phyloP scores from a whole-genome alignment of 371 early-diverging fungal species.

The Amoeboaphelidium protococcarum region DNA sequence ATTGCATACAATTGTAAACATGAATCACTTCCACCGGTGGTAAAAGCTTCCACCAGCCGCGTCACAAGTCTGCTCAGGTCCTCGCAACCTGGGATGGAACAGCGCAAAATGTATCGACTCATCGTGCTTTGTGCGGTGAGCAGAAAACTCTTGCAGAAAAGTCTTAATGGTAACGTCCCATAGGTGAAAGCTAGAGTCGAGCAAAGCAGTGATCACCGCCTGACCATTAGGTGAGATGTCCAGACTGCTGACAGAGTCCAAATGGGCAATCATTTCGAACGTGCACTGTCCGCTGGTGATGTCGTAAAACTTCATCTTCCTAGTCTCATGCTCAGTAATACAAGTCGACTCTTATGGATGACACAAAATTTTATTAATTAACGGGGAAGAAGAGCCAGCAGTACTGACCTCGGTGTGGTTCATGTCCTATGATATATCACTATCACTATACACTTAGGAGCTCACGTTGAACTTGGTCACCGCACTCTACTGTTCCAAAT shows the following conservation, averaged over 20 bases:
- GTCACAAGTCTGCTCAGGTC: too few relatives aligned
- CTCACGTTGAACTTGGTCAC: conserved; percentile 31
- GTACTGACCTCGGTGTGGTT: too few relatives aligned
- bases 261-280: conserved; percentile 28
- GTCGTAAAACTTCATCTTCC: conserved; percentile 46
- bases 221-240: conserved; percentile 37
- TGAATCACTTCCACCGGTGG: background rate
- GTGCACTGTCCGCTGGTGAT: conserved; percentile 24
- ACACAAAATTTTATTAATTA: conserved; percentile 37
- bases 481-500: conserved; percentile 41
- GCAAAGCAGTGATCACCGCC: conserved; percentile 40
- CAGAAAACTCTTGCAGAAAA: conserved; percentile 46
- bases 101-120: conserved; percentile 42
- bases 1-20: background rate
- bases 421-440: conserved; percentile 33
- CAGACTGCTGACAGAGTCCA: conserved; percentile 25
- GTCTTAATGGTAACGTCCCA: conserved; percentile 40
- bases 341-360: conserved; percentile 46
- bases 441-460: conserved; percentile 29
- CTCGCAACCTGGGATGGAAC: too few relatives aligned
- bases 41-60: background rate
- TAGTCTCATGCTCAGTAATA: conserved; percentile 50
- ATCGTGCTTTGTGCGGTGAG: conserved; percentile 42
- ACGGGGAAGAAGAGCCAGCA: too few relatives aligned
- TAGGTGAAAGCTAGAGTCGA: conserved; percentile 47